phyloP scores from a whole-genome alignment of 495 filamentous ascomycete species.

The Hyaloscypha variabilis region DNA sequence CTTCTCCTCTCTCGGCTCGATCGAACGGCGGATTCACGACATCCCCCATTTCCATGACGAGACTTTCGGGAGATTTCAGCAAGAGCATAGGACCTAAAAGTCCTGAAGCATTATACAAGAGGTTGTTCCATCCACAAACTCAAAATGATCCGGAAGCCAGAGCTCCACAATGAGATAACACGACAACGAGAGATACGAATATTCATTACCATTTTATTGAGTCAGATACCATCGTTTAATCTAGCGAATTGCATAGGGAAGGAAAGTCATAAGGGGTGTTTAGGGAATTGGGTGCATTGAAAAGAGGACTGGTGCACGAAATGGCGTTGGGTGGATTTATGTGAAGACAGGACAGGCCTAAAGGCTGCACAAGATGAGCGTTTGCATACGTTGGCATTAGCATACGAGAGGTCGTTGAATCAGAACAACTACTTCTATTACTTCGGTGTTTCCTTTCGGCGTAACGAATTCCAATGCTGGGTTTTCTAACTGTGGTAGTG shows the following conservation, averaged over 20 bases:
- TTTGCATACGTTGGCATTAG: neutral
- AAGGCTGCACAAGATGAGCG: neutral
- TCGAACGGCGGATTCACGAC: neutral
- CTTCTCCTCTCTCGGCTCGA: constrained; percentile 10
- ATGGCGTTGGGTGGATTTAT: neutral
- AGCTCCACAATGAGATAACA: neutral
- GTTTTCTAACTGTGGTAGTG: no score
- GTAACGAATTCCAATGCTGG: neutral
- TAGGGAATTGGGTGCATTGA: neutral
- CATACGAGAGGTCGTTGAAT: neutral
- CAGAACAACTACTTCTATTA: neutral
- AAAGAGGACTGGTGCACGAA: neutral
- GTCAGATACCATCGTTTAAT: constrained; percentile 9
- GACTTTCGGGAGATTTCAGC: neutral
- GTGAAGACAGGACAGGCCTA: neutral
- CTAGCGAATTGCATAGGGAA: neutral
- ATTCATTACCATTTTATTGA: neutral
- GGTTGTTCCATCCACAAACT: neutral
- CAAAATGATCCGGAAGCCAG: neutral
- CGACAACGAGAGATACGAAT: neutral
- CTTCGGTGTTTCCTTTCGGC: neutral
- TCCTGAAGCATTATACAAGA: constrained; percentile 26
- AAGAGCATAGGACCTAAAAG: constrained; percentile 11
- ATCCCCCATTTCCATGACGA: constrained; percentile 5
- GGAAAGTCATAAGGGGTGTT: neutral